Evolutionary conservation across 2,329 filamentous ascomycete genomes (phyloP).

Genomic region (Aurifilum marmelostoma): DNA sequence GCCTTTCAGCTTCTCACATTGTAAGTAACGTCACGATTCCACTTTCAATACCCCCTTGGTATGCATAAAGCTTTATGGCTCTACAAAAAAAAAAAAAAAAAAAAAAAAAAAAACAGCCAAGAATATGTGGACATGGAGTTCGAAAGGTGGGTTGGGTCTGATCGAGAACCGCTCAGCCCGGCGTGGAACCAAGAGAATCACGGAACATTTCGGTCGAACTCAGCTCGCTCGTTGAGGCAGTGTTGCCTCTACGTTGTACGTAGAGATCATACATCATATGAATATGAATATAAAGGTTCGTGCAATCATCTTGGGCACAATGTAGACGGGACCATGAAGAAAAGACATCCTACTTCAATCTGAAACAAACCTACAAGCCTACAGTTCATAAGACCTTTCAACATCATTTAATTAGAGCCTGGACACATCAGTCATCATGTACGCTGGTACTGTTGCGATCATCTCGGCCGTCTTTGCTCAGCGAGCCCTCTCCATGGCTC

Average conservation of each 20-base stretch:
- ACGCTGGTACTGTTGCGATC: background rate
- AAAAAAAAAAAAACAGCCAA: no score
- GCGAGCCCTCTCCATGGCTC: background rate
- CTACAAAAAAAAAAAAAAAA: background rate
- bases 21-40: background rate
- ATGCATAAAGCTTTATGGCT: background rate
- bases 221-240: slow-evolving; percentile 2
- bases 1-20: background rate
- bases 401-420: background rate
- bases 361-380: background rate
- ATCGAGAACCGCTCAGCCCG: background rate
- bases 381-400: background rate
- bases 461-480: background rate
- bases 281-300: background rate
- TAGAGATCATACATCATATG: background rate
- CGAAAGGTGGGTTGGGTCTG: background rate
- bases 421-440: background rate
- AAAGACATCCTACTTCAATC: background rate
- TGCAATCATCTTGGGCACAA: background rate
- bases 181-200: background rate
- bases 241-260: background rate
- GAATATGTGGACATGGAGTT: background rate
- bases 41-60: background rate
- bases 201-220: background rate
- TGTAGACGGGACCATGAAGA: background rate